Evolutionary conservation across 176 grass and related monocot genomes (phyloP).

Genomic region (Carex myosuroides): DNA sequence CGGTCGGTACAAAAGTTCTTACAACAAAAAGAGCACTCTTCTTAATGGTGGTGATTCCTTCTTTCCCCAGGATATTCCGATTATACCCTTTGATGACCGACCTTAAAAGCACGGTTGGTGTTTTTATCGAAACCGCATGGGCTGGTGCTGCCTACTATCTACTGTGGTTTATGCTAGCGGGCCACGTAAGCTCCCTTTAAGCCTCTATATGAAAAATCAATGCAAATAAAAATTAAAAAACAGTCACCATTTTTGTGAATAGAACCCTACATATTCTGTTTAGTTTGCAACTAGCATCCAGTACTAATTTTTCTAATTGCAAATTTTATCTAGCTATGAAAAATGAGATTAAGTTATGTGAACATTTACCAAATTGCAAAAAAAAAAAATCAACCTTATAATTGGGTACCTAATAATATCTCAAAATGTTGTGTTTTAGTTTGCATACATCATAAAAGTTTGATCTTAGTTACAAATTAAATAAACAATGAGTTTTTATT

Average conservation of each 20-base stretch:
- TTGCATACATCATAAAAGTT: not conserved
- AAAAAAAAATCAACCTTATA: not conserved
- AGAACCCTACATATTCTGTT: not conserved
- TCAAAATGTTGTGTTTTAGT: not conserved
- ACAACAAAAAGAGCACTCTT: constrained; percentile 58
- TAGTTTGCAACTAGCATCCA: not conserved
- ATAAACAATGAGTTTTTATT: not conserved
- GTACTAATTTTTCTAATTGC: not conserved
- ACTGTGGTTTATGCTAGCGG: constrained; percentile 90
- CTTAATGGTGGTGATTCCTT: constrained; percentile 71
- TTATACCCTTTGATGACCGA: constrained; percentile 69
- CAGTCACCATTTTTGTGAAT: not conserved
- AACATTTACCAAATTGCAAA: not conserved
- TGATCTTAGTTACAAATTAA: not conserved
- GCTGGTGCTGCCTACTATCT: constrained; percentile 96
- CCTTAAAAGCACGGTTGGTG: constrained; percentile 83
- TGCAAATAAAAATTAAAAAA: not conserved
- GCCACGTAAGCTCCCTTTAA: constrained; percentile 56
- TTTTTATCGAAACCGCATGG: constrained; percentile 92
- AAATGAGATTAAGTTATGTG: not conserved
- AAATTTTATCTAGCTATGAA: not conserved
- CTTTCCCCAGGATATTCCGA: constrained; percentile 67
- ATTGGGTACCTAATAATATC: not conserved
- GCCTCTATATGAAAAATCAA: not conserved
- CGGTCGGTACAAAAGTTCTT: constrained; percentile 47